Conservation (phyloP, 345 rosid species). For the Gossypioides kirkii region DNA sequence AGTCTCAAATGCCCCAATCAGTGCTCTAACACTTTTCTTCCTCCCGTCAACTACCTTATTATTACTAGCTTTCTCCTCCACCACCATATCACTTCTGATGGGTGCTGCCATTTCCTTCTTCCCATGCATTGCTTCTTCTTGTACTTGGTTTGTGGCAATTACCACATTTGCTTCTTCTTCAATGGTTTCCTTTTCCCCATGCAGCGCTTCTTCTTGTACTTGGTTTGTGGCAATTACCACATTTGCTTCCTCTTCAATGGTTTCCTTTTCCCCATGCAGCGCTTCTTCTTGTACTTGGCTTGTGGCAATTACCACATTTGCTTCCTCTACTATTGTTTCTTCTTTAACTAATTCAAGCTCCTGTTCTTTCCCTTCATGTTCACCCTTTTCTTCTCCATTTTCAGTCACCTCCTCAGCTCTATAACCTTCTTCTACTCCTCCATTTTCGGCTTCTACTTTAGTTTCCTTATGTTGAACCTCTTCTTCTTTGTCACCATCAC, state of each 20-base stretch:
- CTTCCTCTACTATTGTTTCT: constrained; percentile 5
- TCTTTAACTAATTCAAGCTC: constrained; percentile 16
- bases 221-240: constrained; percentile 17
- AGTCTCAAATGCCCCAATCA: constrained; percentile 93
- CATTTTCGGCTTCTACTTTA: constrained; percentile 17
- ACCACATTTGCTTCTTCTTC: constrained; percentile 8
- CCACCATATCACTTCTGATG: constrained; percentile 54
- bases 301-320: constrained; percentile 14
- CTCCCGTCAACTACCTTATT: constrained; percentile 56
- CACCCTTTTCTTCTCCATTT: constrained; percentile 15
- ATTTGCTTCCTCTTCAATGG: neutral
- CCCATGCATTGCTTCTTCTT: constrained; percentile 20
- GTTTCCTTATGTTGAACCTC: constrained; percentile 18
- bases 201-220: constrained; percentile 2
- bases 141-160: constrained; percentile 19
- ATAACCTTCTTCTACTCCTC: neutral
- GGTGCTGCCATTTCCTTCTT: constrained; percentile 64
- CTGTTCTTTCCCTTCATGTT: constrained; percentile 20
- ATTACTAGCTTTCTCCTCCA: constrained; percentile 52
- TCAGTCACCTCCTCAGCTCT: constrained; percentile 1
- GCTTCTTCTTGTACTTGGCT: constrained; percentile 13
- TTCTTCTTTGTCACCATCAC: constrained; percentile 9
- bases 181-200: constrained; percentile 4
- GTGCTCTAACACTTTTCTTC: constrained; percentile 81
- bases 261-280: neutral